Evolutionary conservation across 2,329 filamentous ascomycete species (phyloP), one percentile per base, ranked within the genome.

Genomic region (Botrytis elliptica): DNA sequence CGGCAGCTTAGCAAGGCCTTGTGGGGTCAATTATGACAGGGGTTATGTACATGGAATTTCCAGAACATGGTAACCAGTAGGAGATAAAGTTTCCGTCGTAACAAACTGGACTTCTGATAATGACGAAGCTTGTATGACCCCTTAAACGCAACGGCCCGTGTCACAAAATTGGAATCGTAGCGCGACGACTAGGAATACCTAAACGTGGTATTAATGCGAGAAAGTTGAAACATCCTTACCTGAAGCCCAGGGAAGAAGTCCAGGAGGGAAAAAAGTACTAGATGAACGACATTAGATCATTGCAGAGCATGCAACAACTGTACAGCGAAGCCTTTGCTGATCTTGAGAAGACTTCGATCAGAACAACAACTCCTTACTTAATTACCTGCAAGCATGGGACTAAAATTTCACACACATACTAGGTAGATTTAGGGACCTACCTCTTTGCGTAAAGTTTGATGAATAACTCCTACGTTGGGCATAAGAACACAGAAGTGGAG

Each of bases 71-170:
- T 72, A 72, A 60, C 70, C 52, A 68, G 70, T 60, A 68, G 40
- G 63, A 72, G 49, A 67, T 57, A 46, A 68, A 60, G 46, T 62
- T 68, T 72, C 49, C 63, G 5, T 60, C 36, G 52, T 49, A 68
- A 55, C 60, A 65, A 49, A 72, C 33, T 40, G 65, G 6, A 55
- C 42, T 68, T 46, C 40, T 59, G 38, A 40, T 44, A 44, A 68
- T 68, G 70, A 72, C 70, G 52, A 72, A 55, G 63, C 70, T 59
- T 59, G 40, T 72, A 72, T 68, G 70, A 40, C 52, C 49, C 40
- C 63, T 72, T 72, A 66, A 40, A 68, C 70, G 70, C 70, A 68
- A 72, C 63, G 70, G 70, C 52, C 70, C 63, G 70, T 72, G 63
- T 68, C 70, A 68, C 63, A 67, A 29, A 42, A 68, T 60, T 65